Conservation (phyloP, 2,329 filamentous ascomycete genomes). For the Trichoderma citrinoviride region DNA sequence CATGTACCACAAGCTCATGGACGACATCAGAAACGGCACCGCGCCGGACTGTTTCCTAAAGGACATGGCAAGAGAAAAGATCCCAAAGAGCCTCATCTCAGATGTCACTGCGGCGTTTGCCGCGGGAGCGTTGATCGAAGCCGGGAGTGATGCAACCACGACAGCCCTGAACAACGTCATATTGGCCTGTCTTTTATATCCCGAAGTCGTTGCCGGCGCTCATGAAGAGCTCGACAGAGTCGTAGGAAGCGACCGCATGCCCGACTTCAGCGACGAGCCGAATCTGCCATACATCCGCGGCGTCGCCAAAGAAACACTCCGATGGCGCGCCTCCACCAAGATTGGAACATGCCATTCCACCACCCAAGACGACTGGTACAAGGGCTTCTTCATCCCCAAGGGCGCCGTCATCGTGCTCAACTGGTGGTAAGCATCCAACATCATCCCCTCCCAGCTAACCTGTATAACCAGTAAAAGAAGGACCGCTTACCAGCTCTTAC, state of each 20-base stretch:
- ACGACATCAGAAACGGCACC: constrained; percentile 18
- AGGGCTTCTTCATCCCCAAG: constrained; percentile 10
- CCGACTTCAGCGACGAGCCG: constrained; percentile 41
- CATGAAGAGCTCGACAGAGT: constrained; percentile 44
- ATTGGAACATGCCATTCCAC: constrained; percentile 4
- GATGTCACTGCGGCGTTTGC: constrained; percentile 22
- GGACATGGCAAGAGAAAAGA: constrained; percentile 23
- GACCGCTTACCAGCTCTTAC: no score
- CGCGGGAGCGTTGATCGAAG: constrained; percentile 26
- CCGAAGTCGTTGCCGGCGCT: constrained; percentile 41
- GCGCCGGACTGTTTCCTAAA: constrained; percentile 26
- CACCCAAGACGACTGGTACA: constrained; percentile 7
- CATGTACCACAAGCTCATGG: constrained; percentile 23
- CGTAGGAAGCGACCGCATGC: constrained; percentile 42
- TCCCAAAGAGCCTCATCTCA: constrained; percentile 24
- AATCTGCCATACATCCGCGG: constrained; percentile 43
- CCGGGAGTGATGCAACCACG: constrained; percentile 27
- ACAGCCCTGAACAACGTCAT: constrained; percentile 41
- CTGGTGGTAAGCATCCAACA: neutral
- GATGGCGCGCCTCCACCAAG: constrained; percentile 31
- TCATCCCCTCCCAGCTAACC: no score
- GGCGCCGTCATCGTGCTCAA: constrained; percentile 9
- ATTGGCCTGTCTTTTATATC: constrained; percentile 46
- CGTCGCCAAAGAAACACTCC: constrained; percentile 32
- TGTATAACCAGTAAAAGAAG: no score